phyloP scores from a whole-genome alignment of 495 filamentous ascomycete species.

The Peziza echinospora region DNA sequence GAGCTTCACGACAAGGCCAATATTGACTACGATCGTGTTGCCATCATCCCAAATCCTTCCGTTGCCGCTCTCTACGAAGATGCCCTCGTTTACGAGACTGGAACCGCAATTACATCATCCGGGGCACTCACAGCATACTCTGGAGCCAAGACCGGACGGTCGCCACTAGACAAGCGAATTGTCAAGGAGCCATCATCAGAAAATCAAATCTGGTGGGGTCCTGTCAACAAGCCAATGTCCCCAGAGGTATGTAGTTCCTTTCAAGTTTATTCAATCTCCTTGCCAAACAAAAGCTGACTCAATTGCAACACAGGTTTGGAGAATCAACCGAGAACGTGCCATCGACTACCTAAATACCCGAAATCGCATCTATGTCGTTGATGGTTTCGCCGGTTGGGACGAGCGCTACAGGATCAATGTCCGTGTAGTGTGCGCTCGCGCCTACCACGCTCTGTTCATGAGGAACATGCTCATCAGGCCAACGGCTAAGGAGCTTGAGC shows the following conservation, averaged over 20 bases:
- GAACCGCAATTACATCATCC: conserved; percentile 85
- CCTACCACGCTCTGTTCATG: conserved; percentile 99
- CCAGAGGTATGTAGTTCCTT: conserved; percentile 58
- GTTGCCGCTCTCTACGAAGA: conserved; percentile 96
- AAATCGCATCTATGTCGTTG: conserved; percentile 95
- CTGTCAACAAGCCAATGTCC: conserved; percentile 97
- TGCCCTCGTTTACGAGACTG: conserved; percentile 94
- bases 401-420: conserved; percentile 95
- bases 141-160: conserved; percentile 91
- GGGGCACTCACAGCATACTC: conserved; percentile 95
- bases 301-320: conserved; percentile 97
- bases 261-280: conserved; percentile 10
- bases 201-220: conserved; percentile 90
- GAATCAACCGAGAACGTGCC: conserved; percentile 96
- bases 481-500: conserved; percentile 64
- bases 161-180: conserved; percentile 88
- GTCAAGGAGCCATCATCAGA: conserved; percentile 79
- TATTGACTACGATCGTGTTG: conserved; percentile 97
- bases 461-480: conserved; percentile 99
- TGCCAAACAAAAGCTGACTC: conserved; percentile 15
- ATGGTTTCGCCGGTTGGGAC: conserved; percentile 96
- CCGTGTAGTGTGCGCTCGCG: conserved; percentile 92
- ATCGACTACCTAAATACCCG: conserved; percentile 97
- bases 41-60: conserved; percentile 81
- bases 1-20: conserved; percentile 94